These are phyloP conservation scores for Saturnispora hagleri DNA, from an alignment of 805 yeast genomes.

Conservation along the genomic window DNA sequence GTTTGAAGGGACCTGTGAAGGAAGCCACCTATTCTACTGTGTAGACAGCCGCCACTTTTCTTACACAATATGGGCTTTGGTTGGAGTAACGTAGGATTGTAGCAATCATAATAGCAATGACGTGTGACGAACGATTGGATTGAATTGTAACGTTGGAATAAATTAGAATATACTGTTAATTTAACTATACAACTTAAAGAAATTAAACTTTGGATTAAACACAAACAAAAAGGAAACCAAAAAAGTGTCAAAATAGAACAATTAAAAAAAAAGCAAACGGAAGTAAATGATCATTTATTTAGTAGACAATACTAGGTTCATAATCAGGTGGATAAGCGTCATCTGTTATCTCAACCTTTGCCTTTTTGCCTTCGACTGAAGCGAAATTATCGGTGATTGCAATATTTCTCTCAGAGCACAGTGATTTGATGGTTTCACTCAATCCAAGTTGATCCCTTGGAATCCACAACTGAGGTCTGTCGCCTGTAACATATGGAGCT, in stretches of 20 bases:
- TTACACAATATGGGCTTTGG: too few species aligned
- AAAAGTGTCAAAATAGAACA: background rate
- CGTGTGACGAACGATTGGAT: too few species aligned
- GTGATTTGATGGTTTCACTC: conserved; percentile 46
- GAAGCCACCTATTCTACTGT: too few species aligned
- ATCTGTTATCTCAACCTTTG: conserved; percentile 42
- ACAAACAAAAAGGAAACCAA: background rate
- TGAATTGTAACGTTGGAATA: too few species aligned
- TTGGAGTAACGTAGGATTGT: too few species aligned
- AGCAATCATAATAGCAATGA: too few species aligned
- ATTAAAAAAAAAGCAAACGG: background rate
- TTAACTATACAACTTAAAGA: too few species aligned
- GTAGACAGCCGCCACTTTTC: too few species aligned
- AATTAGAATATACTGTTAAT: too few species aligned
- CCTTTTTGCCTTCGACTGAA: conserved; percentile 43
- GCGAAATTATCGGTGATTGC: conserved; percentile 52
- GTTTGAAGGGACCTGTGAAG: too few species aligned
- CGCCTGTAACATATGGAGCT: conserved; percentile 49
- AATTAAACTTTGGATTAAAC: background rate
- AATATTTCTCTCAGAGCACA: conserved; percentile 42
- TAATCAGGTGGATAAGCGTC: conserved; percentile 55
- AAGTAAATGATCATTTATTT: background rate
- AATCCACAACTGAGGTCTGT: conserved; percentile 61
- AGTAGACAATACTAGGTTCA: conserved; percentile 32
- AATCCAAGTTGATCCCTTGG: conserved; percentile 62